Base-by-base conservation (phyloP, 768 basidiomycete species). In the Calocera viscosa region DNA sequence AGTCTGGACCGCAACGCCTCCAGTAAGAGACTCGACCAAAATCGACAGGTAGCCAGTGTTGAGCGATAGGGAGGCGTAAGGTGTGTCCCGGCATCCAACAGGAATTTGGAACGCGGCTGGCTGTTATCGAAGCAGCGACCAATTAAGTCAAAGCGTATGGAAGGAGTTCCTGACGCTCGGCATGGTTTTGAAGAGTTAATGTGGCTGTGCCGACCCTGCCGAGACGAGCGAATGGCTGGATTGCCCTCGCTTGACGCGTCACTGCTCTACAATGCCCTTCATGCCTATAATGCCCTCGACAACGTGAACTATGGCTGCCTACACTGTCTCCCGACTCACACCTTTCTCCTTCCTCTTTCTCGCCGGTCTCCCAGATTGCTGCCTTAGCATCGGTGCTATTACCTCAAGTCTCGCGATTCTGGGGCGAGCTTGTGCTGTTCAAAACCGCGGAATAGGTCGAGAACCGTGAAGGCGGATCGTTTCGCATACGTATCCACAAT, bases 401-500 rank as follows among this genome's bases (percentile, higher is more conserved):
- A n/a, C n/a, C n/a, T n/a, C n/a, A n/a, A 69, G 39, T 81, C 77
- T 3, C 74, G 63, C 0, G 75, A 80, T 1, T 68, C 67, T 19
- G 70, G 70, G 16, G 72, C 68, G 0, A 80, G 67, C 0, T 68
- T 53, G n/a, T 75, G 66, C 22, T 77, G 74, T 63, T 81, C 76
- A 67, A 77, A 80, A 22, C 77, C 78, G 0, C 77, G 66, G 32
- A 66, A 74, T 8, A 74, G 63, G 47, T 74, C 73, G 35, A 73
- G 53, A 16, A n/a, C 32, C 11, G 66, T 60, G 39, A 64, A 70
- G 49, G 76, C 76, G 1, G 72, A 65, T 0, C 72, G 69, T 34
- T 77, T 76, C 0, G 73, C 74, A 63, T 78, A 80, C 0, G 70
- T 65, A 28, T 77, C 76, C 12, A 76, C 76, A 10, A 78, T 66